Evolutionary conservation across 2,329 filamentous ascomycete species (phyloP).

Genomic region (Sclerotinia subarctica): DNA sequence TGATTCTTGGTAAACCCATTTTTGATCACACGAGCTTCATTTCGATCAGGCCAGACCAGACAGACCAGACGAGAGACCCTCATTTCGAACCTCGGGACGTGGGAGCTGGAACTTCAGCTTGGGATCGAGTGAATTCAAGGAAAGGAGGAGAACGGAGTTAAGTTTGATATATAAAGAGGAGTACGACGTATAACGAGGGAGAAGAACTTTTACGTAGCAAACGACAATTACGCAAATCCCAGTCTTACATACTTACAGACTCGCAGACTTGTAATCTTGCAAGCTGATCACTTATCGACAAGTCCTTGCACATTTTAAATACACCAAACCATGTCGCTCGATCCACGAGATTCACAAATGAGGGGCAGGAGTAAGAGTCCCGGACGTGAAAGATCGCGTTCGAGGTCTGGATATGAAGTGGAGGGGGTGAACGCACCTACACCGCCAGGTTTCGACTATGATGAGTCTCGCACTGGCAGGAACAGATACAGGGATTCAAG

Average conservation of each 20-base stretch:
- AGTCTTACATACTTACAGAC: not conserved
- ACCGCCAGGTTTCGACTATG: conserved; percentile 25
- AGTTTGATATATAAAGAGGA: not conserved
- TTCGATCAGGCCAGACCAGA: not conserved
- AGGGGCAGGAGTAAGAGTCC: conserved; percentile 35
- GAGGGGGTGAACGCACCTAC: conserved; percentile 20
- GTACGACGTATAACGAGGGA: not conserved
- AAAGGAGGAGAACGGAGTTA: too few relatives aligned
- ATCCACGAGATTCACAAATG: conserved; percentile 34
- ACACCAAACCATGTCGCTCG: conserved; percentile 32
- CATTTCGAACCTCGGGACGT: not conserved
- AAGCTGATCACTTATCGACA: not conserved
- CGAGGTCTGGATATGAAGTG: conserved; percentile 24
- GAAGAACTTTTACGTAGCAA: not conserved
- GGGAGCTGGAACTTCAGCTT: not conserved
- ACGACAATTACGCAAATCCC: not conserved
- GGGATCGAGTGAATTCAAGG: not conserved
- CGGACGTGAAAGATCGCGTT: conserved; percentile 32
- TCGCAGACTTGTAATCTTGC: not conserved
- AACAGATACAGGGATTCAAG: conserved; percentile 8
- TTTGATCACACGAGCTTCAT: conserved; percentile 2
- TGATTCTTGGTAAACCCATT: not conserved
- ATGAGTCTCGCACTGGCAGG: conserved; percentile 11
- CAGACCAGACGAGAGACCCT: not conserved
- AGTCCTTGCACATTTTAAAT: not conserved